Evolutionary conservation across 768 basidiomycete genomes (phyloP).

Genomic region (Boletellus sp.): DNA sequence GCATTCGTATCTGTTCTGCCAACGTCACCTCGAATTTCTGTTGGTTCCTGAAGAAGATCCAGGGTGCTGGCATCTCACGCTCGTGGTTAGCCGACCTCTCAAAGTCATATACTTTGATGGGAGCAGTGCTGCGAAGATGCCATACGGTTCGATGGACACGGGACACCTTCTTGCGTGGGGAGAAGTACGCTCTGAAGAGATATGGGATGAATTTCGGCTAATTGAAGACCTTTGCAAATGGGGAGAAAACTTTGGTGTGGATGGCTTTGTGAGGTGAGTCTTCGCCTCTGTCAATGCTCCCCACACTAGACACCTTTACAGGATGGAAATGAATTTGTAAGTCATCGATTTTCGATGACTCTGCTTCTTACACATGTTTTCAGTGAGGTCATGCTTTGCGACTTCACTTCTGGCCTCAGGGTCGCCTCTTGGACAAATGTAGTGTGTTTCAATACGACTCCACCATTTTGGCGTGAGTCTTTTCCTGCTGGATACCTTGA

Average conservation of each 20-base stretch:
- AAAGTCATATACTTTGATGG: not conserved
- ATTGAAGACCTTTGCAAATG: not conserved
- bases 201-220: not conserved
- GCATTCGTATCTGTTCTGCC: not conserved
- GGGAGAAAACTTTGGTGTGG: not conserved
- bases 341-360: not conserved
- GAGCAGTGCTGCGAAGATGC: not conserved
- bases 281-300: not conserved
- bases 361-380: not conserved
- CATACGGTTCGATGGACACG: not conserved
- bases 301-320: not conserved
- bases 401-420: not conserved
- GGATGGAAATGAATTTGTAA: slow-evolving; percentile 1
- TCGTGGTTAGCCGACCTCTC: not conserved
- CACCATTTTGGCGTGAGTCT: not conserved
- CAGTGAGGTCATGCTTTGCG: not conserved
- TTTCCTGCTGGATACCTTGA: too few species aligned
- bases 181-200: not conserved
- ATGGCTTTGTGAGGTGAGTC: not conserved
- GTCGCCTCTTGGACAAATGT: not conserved
- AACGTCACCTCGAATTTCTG: too few species aligned
- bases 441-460: not conserved
- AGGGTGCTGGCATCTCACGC: not conserved
- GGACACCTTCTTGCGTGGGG: not conserved
- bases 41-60: too few species aligned